Conservation (phyloP, 2,329 filamentous ascomycete genomes). For the Xylariaceae sp. region DNA sequence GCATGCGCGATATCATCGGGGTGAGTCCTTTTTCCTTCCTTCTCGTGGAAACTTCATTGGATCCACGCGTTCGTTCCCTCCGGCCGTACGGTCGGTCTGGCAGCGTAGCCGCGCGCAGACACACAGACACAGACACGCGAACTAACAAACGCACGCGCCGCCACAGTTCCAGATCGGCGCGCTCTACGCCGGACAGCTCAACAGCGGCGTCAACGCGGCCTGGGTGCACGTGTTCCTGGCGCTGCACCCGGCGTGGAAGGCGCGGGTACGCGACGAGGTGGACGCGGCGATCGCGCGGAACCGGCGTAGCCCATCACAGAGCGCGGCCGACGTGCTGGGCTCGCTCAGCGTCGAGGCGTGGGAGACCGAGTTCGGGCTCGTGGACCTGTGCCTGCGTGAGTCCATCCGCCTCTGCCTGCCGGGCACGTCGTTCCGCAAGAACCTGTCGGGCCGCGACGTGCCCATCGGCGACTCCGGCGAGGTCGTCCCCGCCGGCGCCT, state of each 20-base stretch:
- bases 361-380: slow-evolving; percentile 56
- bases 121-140: too few relatives aligned
- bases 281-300: slow-evolving; percentile 47
- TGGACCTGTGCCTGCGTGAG: slow-evolving; percentile 57
- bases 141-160: too few relatives aligned
- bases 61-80: too few relatives aligned
- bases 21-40: slow-evolving; percentile 37
- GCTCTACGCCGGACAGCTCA: slow-evolving; percentile 60
- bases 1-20: slow-evolving; percentile 45
- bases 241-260: slow-evolving; percentile 49
- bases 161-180: slow-evolving; percentile 53
- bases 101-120: too few relatives aligned
- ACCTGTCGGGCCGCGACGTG: slow-evolving; percentile 49
- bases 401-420: slow-evolving; percentile 53
- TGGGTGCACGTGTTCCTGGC: slow-evolving; percentile 56
- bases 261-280: slow-evolving; percentile 50
- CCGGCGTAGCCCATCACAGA: slow-evolving; percentile 36
- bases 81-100: too few relatives aligned
- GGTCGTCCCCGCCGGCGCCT: slow-evolving; percentile 52
- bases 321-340: slow-evolving; percentile 42
- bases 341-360: slow-evolving; percentile 54
- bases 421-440: slow-evolving; percentile 55
- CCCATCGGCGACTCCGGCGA: slow-evolving; percentile 48
- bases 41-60: too few relatives aligned
- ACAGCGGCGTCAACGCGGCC: slow-evolving; percentile 57